Base-by-base conservation (phyloP, 2,329 filamentous ascomycete species). In the Fusarium sp. region DNA sequence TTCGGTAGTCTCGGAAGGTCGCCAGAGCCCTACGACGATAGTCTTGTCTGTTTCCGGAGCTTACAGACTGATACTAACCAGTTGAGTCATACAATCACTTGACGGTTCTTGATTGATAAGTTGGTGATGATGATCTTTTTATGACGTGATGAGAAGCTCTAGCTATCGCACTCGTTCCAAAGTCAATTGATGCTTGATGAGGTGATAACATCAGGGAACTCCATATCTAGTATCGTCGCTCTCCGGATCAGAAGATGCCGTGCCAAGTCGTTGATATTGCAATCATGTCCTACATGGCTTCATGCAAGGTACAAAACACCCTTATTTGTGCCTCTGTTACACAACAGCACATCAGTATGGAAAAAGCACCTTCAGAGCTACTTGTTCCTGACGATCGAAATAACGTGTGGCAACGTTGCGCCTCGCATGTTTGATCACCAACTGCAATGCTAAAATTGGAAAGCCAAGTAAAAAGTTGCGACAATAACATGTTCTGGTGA, bases 311-410 rank as follows among this genome's bases (percentile, higher is more conserved):
- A 50, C 18, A 22, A 22, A 35, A 14, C 35, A 44, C 36, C 38
- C 22, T 44, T n/a, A 26, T 36, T 47, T 58, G 28, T 45, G 48
- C 57, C 48, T 24, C 17, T 42, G 64, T 69, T 36, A 28, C 71
- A 74, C 66, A 30, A 56, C 58, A 32, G 20, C 22, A 58, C 47
- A 50, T 38, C 30, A 15, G 44, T 35, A 28, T 20, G 15, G 32
- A 35, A 35, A 35, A 35, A 35, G 32, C 36, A 56, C 35, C 22
- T 15, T 14, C 24, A 35, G 26, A 45, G 24, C 44, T 47, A 8
- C 24, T 42, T 42, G 71, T 68, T n/a, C 71, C 71, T 74, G 71
- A 38, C 58, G 67, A 74, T 74, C 67, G 38, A 17, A 50, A 20
- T 54, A 26, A 61, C 26, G 63, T 45, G 50, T 56, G 63, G 42